These are phyloP conservation scores for Curvularia spicifera DNA, from an alignment of 2,329 filamentous ascomycete species.

Conservation along the genomic window DNA sequence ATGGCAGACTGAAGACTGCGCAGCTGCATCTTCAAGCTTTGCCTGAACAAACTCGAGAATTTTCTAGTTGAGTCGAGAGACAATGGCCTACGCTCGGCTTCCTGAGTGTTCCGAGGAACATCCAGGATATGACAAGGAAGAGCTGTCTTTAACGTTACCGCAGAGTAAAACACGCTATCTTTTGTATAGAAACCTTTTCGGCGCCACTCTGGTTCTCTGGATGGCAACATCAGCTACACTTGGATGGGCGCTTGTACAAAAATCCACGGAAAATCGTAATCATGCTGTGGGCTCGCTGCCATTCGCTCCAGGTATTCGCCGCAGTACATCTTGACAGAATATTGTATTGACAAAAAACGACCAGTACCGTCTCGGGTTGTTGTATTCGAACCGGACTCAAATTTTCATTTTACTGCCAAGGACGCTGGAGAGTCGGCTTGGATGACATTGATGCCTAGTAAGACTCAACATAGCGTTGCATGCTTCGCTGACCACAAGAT, in stretches of 20 bases:
- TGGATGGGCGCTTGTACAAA: constrained; percentile 1
- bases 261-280: not conserved
- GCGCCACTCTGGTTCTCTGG: constrained; percentile 3
- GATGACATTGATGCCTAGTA: constrained; percentile 11
- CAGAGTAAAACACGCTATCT: not conserved
- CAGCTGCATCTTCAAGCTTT: not conserved
- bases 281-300: constrained; percentile 4
- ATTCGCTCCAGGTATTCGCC: constrained; percentile 6
- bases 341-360: not conserved
- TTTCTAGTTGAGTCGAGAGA: not conserved
- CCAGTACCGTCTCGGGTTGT: constrained; percentile 8
- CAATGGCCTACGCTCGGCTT: constrained; percentile 7
- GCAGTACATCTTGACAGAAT: not conserved
- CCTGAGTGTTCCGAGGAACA: not conserved
- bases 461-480: not conserved
- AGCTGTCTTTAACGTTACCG: not conserved
- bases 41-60: not conserved
- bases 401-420: constrained; percentile 11
- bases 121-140: not conserved
- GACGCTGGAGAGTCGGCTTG: constrained; percentile 9
- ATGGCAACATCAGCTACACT: constrained; percentile 4
- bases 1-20: not conserved
- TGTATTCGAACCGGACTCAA: constrained; percentile 3
- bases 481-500: not conserved
- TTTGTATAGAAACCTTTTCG: constrained; percentile 4